Evolutionary conservation across 2,329 filamentous ascomycete species (phyloP).

Genomic region (Sarocladium strictum): DNA sequence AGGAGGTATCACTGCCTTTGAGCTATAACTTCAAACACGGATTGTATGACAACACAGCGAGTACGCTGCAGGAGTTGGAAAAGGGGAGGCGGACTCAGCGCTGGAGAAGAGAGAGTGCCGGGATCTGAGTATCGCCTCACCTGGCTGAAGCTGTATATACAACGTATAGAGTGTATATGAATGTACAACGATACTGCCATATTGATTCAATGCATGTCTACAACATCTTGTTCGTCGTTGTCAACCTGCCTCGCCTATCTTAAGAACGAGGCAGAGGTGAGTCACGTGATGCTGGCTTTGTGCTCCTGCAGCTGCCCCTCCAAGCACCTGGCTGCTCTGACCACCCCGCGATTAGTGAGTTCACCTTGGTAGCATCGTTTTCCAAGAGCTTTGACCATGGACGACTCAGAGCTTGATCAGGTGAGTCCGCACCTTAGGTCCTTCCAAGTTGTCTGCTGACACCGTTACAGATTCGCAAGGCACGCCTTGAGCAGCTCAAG

Average conservation of each 20-base stretch:
- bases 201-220: too few relatives aligned
- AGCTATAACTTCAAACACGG: neutral
- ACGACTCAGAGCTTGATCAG: constrained; percentile 38
- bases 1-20: constrained; percentile 19
- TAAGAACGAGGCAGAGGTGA: too few relatives aligned
- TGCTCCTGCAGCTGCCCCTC: constrained; percentile 17
- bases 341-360: constrained; percentile 4
- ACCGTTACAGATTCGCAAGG: constrained; percentile 68
- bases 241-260: too few relatives aligned
- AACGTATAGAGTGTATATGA: neutral
- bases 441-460: constrained; percentile 12
- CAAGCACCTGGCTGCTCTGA: constrained; percentile 6
- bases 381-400: constrained; percentile 25
- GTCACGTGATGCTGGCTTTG: constrained; percentile 8
- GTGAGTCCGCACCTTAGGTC: too few relatives aligned
- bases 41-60: neutral
- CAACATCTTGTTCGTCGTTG: too few relatives aligned
- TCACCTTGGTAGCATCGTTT: constrained; percentile 10
- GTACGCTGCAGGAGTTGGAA: constrained; percentile 4
- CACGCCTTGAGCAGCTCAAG: constrained; percentile 89
- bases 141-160: neutral
- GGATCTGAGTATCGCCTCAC: neutral
- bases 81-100: neutral
- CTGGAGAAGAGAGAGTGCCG: neutral
- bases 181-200: too few relatives aligned